A percentile compares a stretch with the other conserved stretches of the same genome.
Conservation (phyloP, 305 asterid species). For the Fraxinus nigra region DNA sequence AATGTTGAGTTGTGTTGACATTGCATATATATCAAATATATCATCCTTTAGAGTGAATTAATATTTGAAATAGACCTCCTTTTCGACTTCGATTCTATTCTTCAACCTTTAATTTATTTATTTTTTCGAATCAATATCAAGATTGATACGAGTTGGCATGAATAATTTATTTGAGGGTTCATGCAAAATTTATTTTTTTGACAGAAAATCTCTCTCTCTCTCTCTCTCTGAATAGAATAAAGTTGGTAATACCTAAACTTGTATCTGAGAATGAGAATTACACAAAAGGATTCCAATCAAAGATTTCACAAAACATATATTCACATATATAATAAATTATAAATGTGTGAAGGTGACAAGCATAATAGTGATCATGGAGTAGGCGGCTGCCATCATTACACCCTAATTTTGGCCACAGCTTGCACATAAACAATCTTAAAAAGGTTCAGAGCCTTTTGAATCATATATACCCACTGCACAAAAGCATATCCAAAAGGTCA, state of each 20-base stretch:
- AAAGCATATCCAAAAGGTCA: not conserved
- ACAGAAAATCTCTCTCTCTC: not conserved
- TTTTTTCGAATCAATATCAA: not conserved
- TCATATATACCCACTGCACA: conserved; percentile 7
- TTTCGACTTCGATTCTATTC: not conserved
- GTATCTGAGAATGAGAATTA: conserved; percentile 16
- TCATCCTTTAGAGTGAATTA: not conserved
- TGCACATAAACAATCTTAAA: not conserved
- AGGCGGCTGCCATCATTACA: conserved; percentile 26
- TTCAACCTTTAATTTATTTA: not conserved
- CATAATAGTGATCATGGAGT: conserved; percentile 21
- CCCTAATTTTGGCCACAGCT: conserved; percentile 6
- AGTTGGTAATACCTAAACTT: conserved; percentile 9
- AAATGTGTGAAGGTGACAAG: conserved; percentile 1
- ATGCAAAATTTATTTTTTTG: not conserved
- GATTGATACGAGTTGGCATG: not conserved
- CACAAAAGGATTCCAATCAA: not conserved
- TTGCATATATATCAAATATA: not conserved
- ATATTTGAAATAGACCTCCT: not conserved
- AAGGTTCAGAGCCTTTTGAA: not conserved
- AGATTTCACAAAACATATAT: not conserved
- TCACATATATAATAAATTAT: not conserved
- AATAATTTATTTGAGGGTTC: not conserved
- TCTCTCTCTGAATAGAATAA: conserved; percentile 14
- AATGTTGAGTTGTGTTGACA: not conserved